Evolutionary conservation across 179 eudicot genomes (phyloP).

Genomic region (Gypsophila paniculata): DNA sequence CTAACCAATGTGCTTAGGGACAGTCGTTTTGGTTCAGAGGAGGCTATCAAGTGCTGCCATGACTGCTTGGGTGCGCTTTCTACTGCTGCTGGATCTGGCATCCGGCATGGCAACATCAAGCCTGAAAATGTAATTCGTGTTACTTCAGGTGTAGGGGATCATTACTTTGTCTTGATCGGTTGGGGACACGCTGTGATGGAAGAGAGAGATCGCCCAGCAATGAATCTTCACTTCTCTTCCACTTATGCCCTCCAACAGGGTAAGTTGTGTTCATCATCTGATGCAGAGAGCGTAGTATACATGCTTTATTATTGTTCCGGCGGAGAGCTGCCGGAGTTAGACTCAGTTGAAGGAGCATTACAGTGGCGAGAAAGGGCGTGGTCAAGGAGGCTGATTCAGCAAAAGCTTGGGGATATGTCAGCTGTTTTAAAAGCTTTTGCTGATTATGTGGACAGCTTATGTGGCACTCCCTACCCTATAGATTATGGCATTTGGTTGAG

Average conservation of each 20-base stretch:
- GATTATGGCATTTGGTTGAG: conserved; percentile 71
- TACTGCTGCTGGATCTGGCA: conserved; percentile 47
- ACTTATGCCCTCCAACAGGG: conserved; percentile 85
- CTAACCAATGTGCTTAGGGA: conserved; percentile 51
- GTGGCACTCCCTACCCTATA: conserved; percentile 83
- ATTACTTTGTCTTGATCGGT: conserved; percentile 61
- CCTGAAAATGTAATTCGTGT: conserved; percentile 67
- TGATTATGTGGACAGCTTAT: conserved; percentile 83
- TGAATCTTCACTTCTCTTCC: conserved; percentile 81
- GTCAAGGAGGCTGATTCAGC: conserved; percentile 79
- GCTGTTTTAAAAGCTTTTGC: conserved; percentile 85
- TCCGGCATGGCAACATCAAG: conserved; percentile 78
- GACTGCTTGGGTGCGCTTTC: conserved; percentile 80
- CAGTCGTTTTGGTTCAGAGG: conserved; percentile 47
- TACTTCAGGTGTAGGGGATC: conserved; percentile 40
- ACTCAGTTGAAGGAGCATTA: conserved; percentile 84
- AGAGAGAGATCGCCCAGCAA: conserved; percentile 79
- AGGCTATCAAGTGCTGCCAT: conserved; percentile 80
- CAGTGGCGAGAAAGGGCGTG: conserved; percentile 81
- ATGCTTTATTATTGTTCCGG: conserved; percentile 67
- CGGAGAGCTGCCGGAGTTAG: conserved; percentile 68
- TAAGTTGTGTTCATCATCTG: conserved; percentile 79
- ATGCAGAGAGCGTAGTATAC: conserved; percentile 82
- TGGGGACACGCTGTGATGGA: conserved; percentile 91
- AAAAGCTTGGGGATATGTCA: conserved; percentile 76